Conservation (phyloP, 257 asterid species). For the Sherardia arvensis region DNA sequence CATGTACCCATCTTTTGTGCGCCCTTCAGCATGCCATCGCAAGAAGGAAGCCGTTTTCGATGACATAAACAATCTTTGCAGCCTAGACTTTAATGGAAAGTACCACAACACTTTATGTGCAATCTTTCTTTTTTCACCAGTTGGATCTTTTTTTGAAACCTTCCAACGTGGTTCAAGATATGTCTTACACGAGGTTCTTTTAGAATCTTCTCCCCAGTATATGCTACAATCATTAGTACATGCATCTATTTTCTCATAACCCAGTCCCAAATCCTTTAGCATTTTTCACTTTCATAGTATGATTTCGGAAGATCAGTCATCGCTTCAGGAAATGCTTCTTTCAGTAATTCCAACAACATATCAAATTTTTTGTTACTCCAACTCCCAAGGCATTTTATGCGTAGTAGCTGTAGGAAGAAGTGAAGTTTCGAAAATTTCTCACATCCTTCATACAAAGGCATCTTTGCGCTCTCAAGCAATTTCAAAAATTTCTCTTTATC, state of each 20-base stretch:
- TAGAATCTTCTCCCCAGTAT: background rate
- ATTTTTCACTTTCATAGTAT: too few relatives aligned
- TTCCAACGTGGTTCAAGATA: background rate
- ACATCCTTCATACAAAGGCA: background rate
- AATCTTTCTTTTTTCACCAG: background rate
- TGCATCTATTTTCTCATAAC: background rate
- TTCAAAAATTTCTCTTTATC: background rate
- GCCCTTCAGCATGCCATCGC: too few relatives aligned
- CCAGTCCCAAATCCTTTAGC: too few relatives aligned
- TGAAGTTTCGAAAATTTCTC: background rate
- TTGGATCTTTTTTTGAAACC: background rate
- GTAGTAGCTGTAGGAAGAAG: background rate
- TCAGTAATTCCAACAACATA: background rate
- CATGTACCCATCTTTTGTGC: too few relatives aligned
- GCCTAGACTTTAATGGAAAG: too few relatives aligned
- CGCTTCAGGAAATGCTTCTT: background rate
- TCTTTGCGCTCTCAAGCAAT: background rate
- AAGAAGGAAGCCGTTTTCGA: too few relatives aligned
- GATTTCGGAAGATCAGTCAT: too few relatives aligned
- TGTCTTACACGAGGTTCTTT: background rate
- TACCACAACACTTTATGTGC: too few relatives aligned
- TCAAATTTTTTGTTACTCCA: background rate
- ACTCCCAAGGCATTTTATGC: background rate
- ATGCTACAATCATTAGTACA: background rate
- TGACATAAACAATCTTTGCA: too few relatives aligned